Base-by-base conservation (phyloP, 78 protist species). In the Dictyostelium brefeldianum region DNA sequence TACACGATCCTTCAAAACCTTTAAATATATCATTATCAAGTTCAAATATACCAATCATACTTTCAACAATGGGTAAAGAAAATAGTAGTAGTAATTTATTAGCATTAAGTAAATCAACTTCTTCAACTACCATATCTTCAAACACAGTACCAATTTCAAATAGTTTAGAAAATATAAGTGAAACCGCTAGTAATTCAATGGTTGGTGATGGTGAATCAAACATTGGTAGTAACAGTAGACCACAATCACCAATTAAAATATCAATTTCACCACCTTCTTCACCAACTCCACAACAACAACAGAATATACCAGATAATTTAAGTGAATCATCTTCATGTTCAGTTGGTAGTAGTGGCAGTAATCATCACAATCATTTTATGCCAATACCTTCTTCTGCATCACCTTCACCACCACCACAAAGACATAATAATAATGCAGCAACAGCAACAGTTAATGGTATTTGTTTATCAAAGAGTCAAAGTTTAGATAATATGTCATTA, bases 291-390 rank as follows among this genome's bases (percentile, higher is more conserved):
- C 12, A 74, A 56, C 62, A 71, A 46, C n/a, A 36, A 5, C 22
- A 31, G 46, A 22, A 46, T 31, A 74, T 74, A n/a, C 51, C 41
- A 18, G 81, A 75, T 75, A 27, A n/a, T 50, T 14, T 18, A 48
- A 75, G 81, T 50, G 81, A 75, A 51, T 75, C 81, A 11, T 75
- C 81, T 50, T 25, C 36, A 46, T 75, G 56, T 9, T 75, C 81
- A n/a, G 2, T 18, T n/a, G 10, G 27, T 46, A 22, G 27, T 22
- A 73, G 3, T 25, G 9, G 17, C 4, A 25, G 31, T 25, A 36
- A 36, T 25, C 48, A n/a, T 17, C 46, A 31, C 1, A 54, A 67
- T 36, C 43, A 36, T 36, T 36, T 36, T 36, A 36, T 36, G 43
- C 43, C 43, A 36, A 36, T 36, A 36, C 43, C 18, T 64, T 22